Evolutionary conservation across 768 basidiomycete genomes (phyloP).

Genomic region (Boletus eberwhitei): DNA sequence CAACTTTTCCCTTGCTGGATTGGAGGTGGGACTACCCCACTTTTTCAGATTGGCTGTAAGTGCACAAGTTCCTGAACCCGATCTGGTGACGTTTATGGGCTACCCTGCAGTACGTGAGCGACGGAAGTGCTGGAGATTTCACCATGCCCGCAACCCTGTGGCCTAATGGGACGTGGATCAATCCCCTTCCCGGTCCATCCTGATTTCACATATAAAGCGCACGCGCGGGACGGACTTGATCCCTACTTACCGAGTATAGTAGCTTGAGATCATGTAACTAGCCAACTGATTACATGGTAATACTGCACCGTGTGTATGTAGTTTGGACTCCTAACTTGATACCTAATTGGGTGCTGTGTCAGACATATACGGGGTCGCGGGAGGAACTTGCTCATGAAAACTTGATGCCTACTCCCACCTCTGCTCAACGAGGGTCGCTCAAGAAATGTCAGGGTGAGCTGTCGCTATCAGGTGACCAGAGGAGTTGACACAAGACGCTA

Average conservation of each 20-base stretch:
- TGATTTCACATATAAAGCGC: neutral
- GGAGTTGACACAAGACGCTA: constrained; percentile 1
- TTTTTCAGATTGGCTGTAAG: constrained; percentile 80
- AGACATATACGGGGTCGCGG: constrained; percentile 14
- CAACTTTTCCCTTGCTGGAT: constrained; percentile 65
- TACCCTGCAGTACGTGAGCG: constrained; percentile 43
- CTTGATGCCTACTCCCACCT: constrained; percentile 23
- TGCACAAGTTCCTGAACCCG: neutral
- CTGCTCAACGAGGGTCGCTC: constrained; percentile 15
- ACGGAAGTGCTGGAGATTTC: constrained; percentile 62
- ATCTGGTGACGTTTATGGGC: constrained; percentile 1
- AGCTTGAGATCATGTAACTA: neutral
- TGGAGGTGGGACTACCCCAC: constrained; percentile 61
- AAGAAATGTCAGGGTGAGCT: constrained; percentile 24
- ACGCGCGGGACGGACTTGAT: neutral
- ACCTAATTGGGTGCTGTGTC: constrained; percentile 15
- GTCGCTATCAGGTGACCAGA: neutral
- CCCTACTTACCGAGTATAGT: neutral
- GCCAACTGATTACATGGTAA: neutral
- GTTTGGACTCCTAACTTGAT: constrained; percentile 4
- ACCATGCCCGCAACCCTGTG: constrained; percentile 74
- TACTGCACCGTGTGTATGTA: neutral
- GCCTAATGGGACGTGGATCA: constrained; percentile 80
- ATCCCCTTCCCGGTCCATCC: constrained; percentile 69
- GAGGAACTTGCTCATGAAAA: constrained; percentile 9